phyloP scores from a whole-genome alignment of 2,329 filamentous ascomycete genomes.

The Xylariaceae sp. region DNA sequence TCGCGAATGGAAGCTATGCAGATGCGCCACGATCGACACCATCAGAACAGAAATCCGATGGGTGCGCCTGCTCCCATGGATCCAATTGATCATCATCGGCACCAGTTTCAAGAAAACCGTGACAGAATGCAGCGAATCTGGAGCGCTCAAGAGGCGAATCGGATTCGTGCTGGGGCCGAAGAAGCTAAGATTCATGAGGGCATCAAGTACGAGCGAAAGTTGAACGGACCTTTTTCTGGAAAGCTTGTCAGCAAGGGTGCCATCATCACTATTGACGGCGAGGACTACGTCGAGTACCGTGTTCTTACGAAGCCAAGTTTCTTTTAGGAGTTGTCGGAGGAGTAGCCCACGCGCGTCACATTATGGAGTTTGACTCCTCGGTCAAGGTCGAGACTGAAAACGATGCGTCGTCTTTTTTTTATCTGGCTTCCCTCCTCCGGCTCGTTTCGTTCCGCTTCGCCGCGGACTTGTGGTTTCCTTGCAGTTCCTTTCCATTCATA shows the following conservation, averaged over 20 bases:
- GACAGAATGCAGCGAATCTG: conserved; percentile 52
- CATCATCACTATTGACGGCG: conserved; percentile 60
- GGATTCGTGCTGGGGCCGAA: conserved; percentile 34
- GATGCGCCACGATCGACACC: conserved; percentile 46
- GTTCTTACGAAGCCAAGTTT: conserved; percentile 60
- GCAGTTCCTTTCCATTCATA: conserved; percentile 5
- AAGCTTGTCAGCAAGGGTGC: conserved; percentile 59
- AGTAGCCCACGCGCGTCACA: background rate
- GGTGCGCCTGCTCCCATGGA: conserved; percentile 9
- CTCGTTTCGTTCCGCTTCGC: background rate
- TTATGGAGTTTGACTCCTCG: background rate
- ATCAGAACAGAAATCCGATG: conserved; percentile 37
- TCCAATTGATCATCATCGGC: conserved; percentile 23
- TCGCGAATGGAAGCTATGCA: conserved; percentile 48
- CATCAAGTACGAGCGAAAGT: conserved; percentile 58
- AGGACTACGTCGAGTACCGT: conserved; percentile 63
- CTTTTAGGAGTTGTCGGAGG: conserved; percentile 37
- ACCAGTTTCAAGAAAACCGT: conserved; percentile 46
- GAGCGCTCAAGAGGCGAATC: conserved; percentile 44
- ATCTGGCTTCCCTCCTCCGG: background rate
- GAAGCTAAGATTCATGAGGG: conserved; percentile 55
- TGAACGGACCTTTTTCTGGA: conserved; percentile 55
- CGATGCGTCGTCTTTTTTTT: background rate
- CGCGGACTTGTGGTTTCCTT: background rate
- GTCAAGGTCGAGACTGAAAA: background rate